Evolutionary conservation across 1,284 basidiomycete genomes (phyloP), one percentile per base, ranked within the genome.

Genomic region (Trichosporon faecale): DNA sequence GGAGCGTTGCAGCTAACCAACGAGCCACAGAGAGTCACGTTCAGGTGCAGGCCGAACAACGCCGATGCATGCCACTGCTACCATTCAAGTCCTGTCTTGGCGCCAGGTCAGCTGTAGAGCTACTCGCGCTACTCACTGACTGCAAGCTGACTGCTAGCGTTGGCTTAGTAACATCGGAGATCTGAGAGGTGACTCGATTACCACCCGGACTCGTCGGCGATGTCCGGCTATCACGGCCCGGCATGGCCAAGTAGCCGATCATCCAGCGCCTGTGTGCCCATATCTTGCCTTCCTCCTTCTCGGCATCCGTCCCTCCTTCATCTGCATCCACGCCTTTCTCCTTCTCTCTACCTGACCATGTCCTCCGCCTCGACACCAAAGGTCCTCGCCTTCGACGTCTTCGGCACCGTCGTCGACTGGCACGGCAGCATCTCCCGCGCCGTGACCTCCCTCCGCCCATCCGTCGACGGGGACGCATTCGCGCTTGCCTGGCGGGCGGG

Each of bases 391-490:
- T 72, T 72, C 27, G 70, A 72, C 68, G 70, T 72, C 21, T 72
- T 72, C 57, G 70, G 70, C 61, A 72, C 70, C 60, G 66, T 72
- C 9, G 70, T 72, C 29, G 70, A 72, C 65, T 72, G 70, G 70
- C 68, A 69, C 66, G 66, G 68, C 33, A 55, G 64, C 16, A 72
- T 72, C 40, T 64, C 55, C 2, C 14, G 29, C 25, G 70, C 69
- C 33, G 31, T 67, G 12, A 25, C 31, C 0, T 16, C 31, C n/a
- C 14, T 69, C n/a, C 52, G 40, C 5, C 70, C 70, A 0, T 33
- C 31, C 23, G 12, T 69, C 12, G 66, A 72, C 52, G 66, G 66
- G 5, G 66, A 18, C n/a, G 66, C 64, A 23, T 72, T 72, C 44
- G 70, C 70, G n/a, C 63, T 29, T 8, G 64, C 66, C 40, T 72